These are phyloP conservation scores for Lineolata rhizophorae DNA, from an alignment of 495 filamentous ascomycete genomes.

Conservation along the genomic window DNA sequence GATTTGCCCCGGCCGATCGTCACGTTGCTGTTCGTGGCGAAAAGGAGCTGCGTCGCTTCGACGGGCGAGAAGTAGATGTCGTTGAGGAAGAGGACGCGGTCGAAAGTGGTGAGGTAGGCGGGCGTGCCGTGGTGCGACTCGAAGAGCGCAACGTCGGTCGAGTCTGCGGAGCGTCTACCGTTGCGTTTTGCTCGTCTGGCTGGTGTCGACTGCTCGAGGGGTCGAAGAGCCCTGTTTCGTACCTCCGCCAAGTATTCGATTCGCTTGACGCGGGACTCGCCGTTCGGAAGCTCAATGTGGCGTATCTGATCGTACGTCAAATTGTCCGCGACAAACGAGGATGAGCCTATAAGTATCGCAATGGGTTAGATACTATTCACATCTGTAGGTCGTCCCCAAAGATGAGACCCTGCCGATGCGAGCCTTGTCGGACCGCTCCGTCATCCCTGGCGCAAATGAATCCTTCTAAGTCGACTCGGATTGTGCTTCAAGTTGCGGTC, in stretches of 20 bases:
- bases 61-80: conserved; percentile 51
- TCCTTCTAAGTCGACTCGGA: no score
- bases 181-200: no score
- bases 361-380: no score
- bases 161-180: no score
- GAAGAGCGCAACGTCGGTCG: no score
- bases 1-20: conserved; percentile 22
- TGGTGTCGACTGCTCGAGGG: no score
- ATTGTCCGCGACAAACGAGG: conserved; percentile 28
- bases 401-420: background rate
- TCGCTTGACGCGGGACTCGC: conserved; percentile 39
- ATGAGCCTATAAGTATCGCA: no score
- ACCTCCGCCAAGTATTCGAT: conserved; percentile 60
- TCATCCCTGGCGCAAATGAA: no score
- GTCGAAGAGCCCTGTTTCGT: conserved; percentile 49
- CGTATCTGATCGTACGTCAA: conserved; percentile 29
- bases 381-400: background rate
- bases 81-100: conserved; percentile 56
- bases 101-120: conserved; percentile 24
- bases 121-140: no score
- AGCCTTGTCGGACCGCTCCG: conserved; percentile 16
- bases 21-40: conserved; percentile 64
- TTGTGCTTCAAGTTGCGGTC: background rate
- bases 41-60: conserved; percentile 49
- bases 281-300: conserved; percentile 35